phyloP scores from a whole-genome alignment of 495 filamentous ascomycete genomes.

The Symbiotaphrina buchneri region DNA sequence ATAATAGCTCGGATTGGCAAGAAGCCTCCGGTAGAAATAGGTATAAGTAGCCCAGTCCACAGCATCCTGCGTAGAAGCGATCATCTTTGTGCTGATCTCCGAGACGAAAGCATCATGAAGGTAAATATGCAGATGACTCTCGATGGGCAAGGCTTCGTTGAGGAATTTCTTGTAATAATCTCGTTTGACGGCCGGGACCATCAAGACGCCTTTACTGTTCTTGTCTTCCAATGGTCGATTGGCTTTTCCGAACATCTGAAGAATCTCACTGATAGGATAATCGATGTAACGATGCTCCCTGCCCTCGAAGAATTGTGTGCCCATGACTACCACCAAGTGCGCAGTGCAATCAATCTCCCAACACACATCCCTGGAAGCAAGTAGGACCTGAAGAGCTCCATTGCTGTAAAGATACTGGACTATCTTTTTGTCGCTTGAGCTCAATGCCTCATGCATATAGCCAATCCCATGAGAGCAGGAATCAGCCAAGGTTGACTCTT shows the following conservation, averaged over 20 bases:
- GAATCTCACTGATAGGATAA: slow-evolving; percentile 83
- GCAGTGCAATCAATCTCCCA: slow-evolving; percentile 85
- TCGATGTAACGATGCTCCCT: slow-evolving; percentile 95
- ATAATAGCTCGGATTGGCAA: slow-evolving; percentile 95
- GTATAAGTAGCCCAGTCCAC: slow-evolving; percentile 97
- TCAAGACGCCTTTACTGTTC: slow-evolving; percentile 67
- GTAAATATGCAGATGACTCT: slow-evolving; percentile 79
- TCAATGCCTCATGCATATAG: slow-evolving; percentile 90
- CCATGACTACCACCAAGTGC: slow-evolving; percentile 89
- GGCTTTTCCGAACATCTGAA: slow-evolving; percentile 98
- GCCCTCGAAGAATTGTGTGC: slow-evolving; percentile 96
- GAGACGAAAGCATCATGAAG: slow-evolving; percentile 93
- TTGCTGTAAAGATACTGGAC: slow-evolving; percentile 77
- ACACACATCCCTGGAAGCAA: slow-evolving; percentile 86
- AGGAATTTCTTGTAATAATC: slow-evolving; percentile 99
- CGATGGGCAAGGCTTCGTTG: slow-evolving; percentile 85
- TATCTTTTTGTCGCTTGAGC: slow-evolving; percentile 71
- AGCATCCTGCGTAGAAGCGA: slow-evolving; percentile 87
- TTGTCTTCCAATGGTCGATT: slow-evolving; percentile 60
- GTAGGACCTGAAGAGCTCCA: slow-evolving; percentile 78
- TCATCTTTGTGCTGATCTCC: slow-evolving; percentile 83
- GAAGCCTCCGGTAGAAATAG: slow-evolving; percentile 93
- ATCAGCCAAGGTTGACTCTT: slow-evolving; percentile 72
- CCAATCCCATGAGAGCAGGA: slow-evolving; percentile 91
- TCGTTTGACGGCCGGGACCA: slow-evolving; percentile 82